A percentile compares a stretch with the other conserved stretches of the same genome.
Evolutionary conservation across 371 early-diverging fungal genomes (phyloP).

Genomic region (Batkoa obscura): DNA sequence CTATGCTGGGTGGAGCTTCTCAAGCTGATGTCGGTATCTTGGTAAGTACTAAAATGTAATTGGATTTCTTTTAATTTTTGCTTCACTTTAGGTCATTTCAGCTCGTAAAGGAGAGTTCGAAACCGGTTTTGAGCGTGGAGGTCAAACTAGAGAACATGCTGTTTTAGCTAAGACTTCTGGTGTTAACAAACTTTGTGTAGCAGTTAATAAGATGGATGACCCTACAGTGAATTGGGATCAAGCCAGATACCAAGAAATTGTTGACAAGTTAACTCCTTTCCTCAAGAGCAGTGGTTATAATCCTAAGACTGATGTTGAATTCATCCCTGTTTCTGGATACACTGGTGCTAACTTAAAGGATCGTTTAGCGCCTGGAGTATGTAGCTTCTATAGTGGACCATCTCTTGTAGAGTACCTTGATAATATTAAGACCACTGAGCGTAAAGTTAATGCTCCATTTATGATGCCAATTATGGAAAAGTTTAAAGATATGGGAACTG

Average conservation of each 20-base stretch:
- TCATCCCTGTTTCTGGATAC: constrained; percentile 88
- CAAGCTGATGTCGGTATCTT: constrained; percentile 96
- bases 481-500: constrained; percentile 93
- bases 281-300: constrained; percentile 82
- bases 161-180: constrained; percentile 94
- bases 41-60: constrained; percentile 12
- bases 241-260: constrained; percentile 75
- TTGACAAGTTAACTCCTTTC: constrained; percentile 69
- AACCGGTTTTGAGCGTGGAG: constrained; percentile 98
- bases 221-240: constrained; percentile 87
- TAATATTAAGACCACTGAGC: constrained; percentile 50
- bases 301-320: constrained; percentile 63
- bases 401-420: constrained; percentile 80
- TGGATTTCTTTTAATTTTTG: not conserved
- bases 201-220: constrained; percentile 98
- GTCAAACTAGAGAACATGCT: constrained; percentile 98
- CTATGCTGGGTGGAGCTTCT: constrained; percentile 94
- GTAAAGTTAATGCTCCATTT: constrained; percentile 70
- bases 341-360: constrained; percentile 94
- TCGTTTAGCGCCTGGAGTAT: constrained; percentile 27
- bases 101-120: constrained; percentile 99
- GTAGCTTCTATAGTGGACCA: constrained; percentile 80
- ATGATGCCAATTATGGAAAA: constrained; percentile 88
- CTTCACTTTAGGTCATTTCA: constrained; percentile 49
- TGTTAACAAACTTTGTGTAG: constrained; percentile 76